These are phyloP conservation scores for Tulasnella sp. DNA, from an alignment of 768 basidiomycete genomes.

Conservation along the genomic window DNA sequence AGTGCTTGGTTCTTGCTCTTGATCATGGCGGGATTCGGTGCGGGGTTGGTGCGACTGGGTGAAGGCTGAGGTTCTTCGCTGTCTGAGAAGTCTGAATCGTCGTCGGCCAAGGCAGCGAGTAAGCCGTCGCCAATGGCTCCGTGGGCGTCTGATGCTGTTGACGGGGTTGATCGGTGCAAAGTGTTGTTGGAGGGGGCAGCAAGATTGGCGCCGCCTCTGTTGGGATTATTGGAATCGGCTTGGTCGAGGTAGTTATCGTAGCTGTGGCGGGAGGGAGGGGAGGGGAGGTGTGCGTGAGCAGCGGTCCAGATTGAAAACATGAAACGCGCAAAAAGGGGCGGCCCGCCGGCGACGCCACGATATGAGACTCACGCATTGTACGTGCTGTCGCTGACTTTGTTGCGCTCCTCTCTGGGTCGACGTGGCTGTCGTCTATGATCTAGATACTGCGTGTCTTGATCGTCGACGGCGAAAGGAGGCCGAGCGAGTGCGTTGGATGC, in stretches of 20 bases:
- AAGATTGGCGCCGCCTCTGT: neutral
- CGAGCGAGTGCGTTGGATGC: constrained; percentile 5
- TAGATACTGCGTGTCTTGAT: constrained; percentile 11
- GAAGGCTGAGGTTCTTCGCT: constrained; percentile 2
- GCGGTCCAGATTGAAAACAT: neutral
- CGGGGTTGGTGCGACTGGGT: neutral
- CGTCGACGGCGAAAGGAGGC: constrained; percentile 16
- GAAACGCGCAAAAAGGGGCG: neutral
- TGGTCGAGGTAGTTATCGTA: constrained; percentile 7
- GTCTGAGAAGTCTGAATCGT: constrained; percentile 11
- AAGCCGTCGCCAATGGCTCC: constrained; percentile 14
- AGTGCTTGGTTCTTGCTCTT: constrained; percentile 15
- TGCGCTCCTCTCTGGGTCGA: constrained; percentile 8
- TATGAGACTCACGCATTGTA: constrained; percentile 14
- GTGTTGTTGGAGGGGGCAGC: neutral
- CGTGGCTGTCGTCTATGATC: neutral
- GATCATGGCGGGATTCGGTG: neutral
- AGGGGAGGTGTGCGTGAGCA: neutral
- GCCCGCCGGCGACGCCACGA: neutral
- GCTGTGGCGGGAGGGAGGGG: neutral
- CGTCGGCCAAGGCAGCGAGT: neutral
- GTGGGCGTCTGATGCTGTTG: constrained; percentile 1
- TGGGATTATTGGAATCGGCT: neutral
- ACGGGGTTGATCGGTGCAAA: neutral
- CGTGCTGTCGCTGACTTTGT: constrained; percentile 11